Base-by-base conservation (phyloP, 2,329 filamentous ascomycete species). In the Cladosporium oxysporum region DNA sequence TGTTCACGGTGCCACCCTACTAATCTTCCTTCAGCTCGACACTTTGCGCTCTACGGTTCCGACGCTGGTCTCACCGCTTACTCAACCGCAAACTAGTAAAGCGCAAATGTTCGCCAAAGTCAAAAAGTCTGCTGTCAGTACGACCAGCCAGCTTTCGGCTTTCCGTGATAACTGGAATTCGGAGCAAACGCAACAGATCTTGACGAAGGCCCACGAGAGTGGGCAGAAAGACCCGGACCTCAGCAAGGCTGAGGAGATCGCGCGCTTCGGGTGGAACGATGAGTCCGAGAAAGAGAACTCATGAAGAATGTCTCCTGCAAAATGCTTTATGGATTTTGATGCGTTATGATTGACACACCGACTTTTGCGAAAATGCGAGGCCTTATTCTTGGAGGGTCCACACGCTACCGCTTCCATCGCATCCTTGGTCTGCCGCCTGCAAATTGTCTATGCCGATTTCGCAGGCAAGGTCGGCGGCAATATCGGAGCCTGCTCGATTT, bases 21-120 rank as follows among this genome's bases (percentile, higher is more conserved):
- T 58, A 18, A 58, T 33, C 31, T 14, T 11, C 16, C 23, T 28
- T 5, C 61, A 83, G 80, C 72, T 83, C 26, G 76, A 82, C 47
- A 70, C 74, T 44, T 73, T 83, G 5, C 80, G 81, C 62, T 74
- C 78, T 11, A 75, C 78, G 1, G 77, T 83, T 26, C 80, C 80
- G 5, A 75, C 76, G 16, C 72, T 83, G 23, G 74, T 82, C 41
- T 71, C 77, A 11, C 80, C 80, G 2, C 75, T 83, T 33, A 66
- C 69, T 5, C 68, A 67, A n/a, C 65, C 70, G 31, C 67, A 63
- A 12, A 65, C 66, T 14, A 70, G 70, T 62, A 76, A 72, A 67
- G 70, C 76, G 10, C 71, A 76, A 4, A 75, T 79, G 23, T 81
- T 78, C 71, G 74, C 73, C 58, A 71, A 76, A 16, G 76, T 80